Percentiles rank a stretch among this genome's conserved stretches.
Conservation (phyloP, 2,329 filamentous ascomycete genomes). For the Phialocephala subalpina region DNA sequence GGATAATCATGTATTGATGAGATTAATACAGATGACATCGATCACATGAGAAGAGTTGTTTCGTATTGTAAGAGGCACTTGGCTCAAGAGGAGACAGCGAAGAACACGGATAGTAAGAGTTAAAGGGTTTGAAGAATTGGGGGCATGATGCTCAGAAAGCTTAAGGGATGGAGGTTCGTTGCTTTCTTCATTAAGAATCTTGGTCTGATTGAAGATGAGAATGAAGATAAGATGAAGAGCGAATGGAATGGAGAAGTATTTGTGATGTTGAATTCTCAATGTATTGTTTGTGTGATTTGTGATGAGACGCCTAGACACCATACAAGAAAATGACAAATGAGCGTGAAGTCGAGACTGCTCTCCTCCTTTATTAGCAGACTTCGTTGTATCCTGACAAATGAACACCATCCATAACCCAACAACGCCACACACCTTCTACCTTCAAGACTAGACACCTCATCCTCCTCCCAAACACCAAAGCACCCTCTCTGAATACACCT, state of each 20-base stretch:
- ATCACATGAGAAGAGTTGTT: slow-evolving; percentile 70
- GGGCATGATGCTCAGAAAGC: slow-evolving; percentile 60
- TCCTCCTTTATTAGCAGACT: background rate
- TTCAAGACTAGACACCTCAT: background rate
- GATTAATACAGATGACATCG: slow-evolving; percentile 51
- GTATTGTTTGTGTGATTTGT: slow-evolving; percentile 2
- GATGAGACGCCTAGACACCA: background rate
- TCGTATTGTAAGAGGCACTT: slow-evolving; percentile 73
- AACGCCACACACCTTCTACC: background rate
- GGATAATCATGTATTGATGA: background rate
- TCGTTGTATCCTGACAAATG: background rate
- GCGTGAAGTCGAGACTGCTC: background rate
- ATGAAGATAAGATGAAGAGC: too few species aligned
- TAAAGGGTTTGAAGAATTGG: slow-evolving; percentile 71
- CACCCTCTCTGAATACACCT: too few species aligned
- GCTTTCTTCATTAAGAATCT: too few species aligned
- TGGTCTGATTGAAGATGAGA: too few species aligned
- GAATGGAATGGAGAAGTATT: background rate
- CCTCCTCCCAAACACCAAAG: slow-evolving; percentile 23
- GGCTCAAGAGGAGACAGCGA: slow-evolving; percentile 65
- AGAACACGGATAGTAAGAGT: slow-evolving; percentile 57
- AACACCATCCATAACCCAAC: background rate
- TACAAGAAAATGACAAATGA: slow-evolving; percentile 3
- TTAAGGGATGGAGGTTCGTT: background rate
- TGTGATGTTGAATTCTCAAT: background rate